Evolutionary conservation across 176 grass and related monocot species (phyloP).

Genomic region (Aegilops tauschii): DNA sequence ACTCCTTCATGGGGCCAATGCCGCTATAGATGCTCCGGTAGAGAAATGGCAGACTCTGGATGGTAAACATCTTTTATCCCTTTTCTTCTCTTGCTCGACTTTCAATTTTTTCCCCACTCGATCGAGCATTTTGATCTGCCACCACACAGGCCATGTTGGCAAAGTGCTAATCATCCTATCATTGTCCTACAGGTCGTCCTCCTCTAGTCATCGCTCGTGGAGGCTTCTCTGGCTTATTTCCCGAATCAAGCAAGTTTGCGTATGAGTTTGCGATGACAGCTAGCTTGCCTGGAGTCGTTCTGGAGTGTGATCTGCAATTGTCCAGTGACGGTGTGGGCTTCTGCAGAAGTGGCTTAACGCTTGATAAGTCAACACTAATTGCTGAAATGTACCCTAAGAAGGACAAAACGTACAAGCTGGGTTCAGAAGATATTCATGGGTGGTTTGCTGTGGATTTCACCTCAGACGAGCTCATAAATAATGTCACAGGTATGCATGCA

Average conservation of each 20-base stretch:
- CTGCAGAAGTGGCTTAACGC: slow-evolving; percentile 52
- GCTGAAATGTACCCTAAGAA: slow-evolving; percentile 47
- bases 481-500: slow-evolving; percentile 72
- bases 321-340: slow-evolving; percentile 62
- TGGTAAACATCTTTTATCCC: slow-evolving; percentile 33
- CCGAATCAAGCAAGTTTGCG: slow-evolving; percentile 59
- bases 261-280: slow-evolving; percentile 56
- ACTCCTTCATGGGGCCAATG: slow-evolving; percentile 52
- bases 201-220: slow-evolving; percentile 69
- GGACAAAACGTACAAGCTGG: slow-evolving; percentile 49
- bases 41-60: slow-evolving; percentile 70
- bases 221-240: slow-evolving; percentile 83
- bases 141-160: neutral
- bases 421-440: slow-evolving; percentile 45
- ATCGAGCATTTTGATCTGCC: slow-evolving; percentile 4
- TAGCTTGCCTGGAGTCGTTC: slow-evolving; percentile 43
- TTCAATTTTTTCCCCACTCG: neutral
- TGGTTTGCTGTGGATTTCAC: slow-evolving; percentile 92
- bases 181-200: slow-evolving; percentile 40
- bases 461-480: slow-evolving; percentile 53
- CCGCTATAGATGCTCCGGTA: slow-evolving; percentile 32
- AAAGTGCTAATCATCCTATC: slow-evolving; percentile 10
- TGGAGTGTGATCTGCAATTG: slow-evolving; percentile 67
- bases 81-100: neutral
- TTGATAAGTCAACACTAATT: slow-evolving; percentile 70